Base-by-base conservation (phyloP, 176 grass and related monocot species). In the Phoenix roebelenii region DNA sequence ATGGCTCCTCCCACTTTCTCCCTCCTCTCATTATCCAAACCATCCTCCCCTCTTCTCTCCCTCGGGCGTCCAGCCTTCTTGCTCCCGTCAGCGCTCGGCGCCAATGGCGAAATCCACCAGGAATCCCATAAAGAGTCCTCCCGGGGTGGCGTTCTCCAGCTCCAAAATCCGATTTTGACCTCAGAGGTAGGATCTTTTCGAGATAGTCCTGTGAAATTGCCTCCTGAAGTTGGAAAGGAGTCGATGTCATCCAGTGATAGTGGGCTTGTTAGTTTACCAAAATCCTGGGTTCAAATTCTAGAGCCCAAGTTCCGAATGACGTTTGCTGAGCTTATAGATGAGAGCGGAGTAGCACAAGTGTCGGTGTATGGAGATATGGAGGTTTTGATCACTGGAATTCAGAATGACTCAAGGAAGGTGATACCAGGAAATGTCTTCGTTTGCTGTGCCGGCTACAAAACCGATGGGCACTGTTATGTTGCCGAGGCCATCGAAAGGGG, bases 401-500 rank as follows among this genome's bases (percentile, higher is more conserved):
- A 90, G 64, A 44, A 77, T 23, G 92, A 90, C 59, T 74, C 80
- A 35, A 79, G 69, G 83, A 83, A 90, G 18, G 86, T 96, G 50
- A 78, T 59, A 4, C 72, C 77, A 12, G 86, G 92, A 16, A 87
- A 90, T 54, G 75, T 96, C 55, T 96, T 85, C 20, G 76, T 96
- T 39, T 96, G 86, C 68, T 72, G 67, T 22, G 53, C 50, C 24
- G 67, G 58, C 22, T 76, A 60, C 71, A 84, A 54, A 54, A 52
- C 18, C 67, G 80, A 57, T 77, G 89, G 57, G 68, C 74, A 23
- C 74, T 60, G 17, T 29, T 73, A 23, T 18, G 77, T 96, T 54
- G 87, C 92, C 5, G 86, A 96, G 24, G 86, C 92, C 23, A 87
- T 90, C 74, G 87, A 87, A 68, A 85, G 87, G 15, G 86, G 92